Percentiles rank a stretch among this genome's conserved stretches.
phyloP scores from a whole-genome alignment of 169 alveolate species.

The Plasmodium knowlesi region DNA sequence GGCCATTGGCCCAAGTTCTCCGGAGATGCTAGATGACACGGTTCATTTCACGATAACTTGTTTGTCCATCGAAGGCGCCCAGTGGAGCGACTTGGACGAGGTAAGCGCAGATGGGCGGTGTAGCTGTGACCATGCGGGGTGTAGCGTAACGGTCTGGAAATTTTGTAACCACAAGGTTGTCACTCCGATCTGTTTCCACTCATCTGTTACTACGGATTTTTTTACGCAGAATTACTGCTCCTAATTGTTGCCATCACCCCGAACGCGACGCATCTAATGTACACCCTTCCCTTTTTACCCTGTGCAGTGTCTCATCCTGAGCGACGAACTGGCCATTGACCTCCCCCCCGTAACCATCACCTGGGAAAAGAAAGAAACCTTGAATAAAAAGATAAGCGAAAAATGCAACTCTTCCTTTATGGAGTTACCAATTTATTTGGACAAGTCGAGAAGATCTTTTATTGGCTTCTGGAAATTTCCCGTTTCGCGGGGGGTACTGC shows the following conservation, averaged over 20 bases:
- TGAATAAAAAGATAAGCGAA: conserved; percentile 76
- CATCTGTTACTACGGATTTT: background rate
- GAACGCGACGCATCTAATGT: background rate
- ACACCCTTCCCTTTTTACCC: background rate
- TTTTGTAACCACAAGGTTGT: background rate
- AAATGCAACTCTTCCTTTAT: conserved; percentile 74
- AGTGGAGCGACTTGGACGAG: conserved; percentile 77
- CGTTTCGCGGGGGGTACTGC: conserved; percentile 81
- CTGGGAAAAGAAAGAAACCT: conserved; percentile 80
- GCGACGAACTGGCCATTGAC: conserved; percentile 82
- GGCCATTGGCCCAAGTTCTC: conserved; percentile 73
- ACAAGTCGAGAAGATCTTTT: conserved; percentile 86
- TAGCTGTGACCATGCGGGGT: background rate
- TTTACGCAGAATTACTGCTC: background rate
- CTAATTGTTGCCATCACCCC: background rate
- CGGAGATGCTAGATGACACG: conserved; percentile 77
- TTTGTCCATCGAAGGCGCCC: conserved; percentile 89
- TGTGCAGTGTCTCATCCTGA: conserved; percentile 76
- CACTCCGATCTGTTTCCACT: background rate
- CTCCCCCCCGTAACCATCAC: conserved; percentile 85
- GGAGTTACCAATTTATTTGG: conserved; percentile 89
- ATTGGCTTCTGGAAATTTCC: conserved; percentile 86
- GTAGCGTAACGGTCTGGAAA: background rate
- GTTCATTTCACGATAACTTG: conserved; percentile 85
- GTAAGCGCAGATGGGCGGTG: conserved; percentile 9